These are phyloP conservation scores for Aspergillus udagawae DNA, from an alignment of 2,329 filamentous ascomycete genomes.

Conservation along the genomic window DNA sequence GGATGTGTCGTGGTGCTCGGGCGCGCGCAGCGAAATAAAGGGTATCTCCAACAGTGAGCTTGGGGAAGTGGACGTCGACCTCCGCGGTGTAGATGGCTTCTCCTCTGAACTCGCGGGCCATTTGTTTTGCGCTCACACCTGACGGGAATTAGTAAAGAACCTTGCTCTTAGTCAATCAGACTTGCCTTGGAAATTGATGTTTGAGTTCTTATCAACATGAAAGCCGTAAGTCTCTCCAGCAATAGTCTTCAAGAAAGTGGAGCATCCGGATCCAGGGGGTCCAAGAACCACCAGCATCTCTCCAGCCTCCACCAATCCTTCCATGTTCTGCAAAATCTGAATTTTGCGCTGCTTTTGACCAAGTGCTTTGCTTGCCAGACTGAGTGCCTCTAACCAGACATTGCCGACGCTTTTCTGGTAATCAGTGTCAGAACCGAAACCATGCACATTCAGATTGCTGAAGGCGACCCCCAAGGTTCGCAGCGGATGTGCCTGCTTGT, in stretches of 20 bases:
- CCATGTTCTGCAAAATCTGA: slow-evolving; percentile 50
- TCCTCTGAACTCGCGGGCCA: slow-evolving; percentile 24
- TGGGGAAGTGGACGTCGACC: slow-evolving; percentile 19
- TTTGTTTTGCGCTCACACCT: slow-evolving; percentile 51
- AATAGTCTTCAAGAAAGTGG: slow-evolving; percentile 78
- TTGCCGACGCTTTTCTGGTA: slow-evolving; percentile 64
- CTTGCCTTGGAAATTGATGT: neutral
- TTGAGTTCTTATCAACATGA: neutral
- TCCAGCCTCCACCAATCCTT: slow-evolving; percentile 48
- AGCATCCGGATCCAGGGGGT: slow-evolving; percentile 53
- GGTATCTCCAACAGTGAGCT: slow-evolving; percentile 69
- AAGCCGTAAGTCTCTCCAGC: slow-evolving; percentile 56
- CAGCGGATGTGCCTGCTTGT: slow-evolving; percentile 20
- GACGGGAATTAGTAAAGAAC: neutral
- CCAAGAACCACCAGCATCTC: slow-evolving; percentile 40
- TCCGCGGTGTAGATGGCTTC: slow-evolving; percentile 70
- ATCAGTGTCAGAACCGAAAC: slow-evolving; percentile 62
- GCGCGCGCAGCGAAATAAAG: slow-evolving; percentile 68
- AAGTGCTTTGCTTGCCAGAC: neutral
- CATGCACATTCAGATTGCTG: slow-evolving; percentile 61
- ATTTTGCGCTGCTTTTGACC: slow-evolving; percentile 28
- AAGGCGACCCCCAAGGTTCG: slow-evolving; percentile 57
- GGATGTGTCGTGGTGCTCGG: slow-evolving; percentile 32
- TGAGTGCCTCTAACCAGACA: slow-evolving; percentile 44
- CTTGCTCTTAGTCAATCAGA: neutral